Conservation (phyloP, 352 stramenopile genomes). For the Phytophthora megakarya region DNA sequence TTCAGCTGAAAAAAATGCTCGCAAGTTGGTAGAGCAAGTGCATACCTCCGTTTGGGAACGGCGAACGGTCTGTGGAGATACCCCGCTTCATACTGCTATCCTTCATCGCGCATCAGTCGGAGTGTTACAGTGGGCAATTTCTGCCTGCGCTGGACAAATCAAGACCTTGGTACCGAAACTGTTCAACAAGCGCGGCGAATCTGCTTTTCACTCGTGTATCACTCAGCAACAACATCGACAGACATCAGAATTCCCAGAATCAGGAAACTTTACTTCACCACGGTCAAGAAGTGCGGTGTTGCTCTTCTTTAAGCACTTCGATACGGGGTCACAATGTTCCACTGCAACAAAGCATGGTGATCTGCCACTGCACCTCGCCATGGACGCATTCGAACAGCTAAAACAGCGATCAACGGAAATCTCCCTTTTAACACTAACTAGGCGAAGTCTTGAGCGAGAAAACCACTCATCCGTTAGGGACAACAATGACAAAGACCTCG, state of each 20-base stretch:
- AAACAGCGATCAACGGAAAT: slow-evolving; percentile 20
- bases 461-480: neutral
- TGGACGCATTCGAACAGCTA: slow-evolving; percentile 42
- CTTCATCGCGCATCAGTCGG: slow-evolving; percentile 41
- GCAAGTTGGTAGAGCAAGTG: neutral
- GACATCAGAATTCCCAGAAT: slow-evolving; percentile 1
- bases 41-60: slow-evolving; percentile 22
- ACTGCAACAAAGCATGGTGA: slow-evolving; percentile 47
- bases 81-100: slow-evolving; percentile 45
- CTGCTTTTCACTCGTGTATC: slow-evolving; percentile 53
- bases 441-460: neutral
- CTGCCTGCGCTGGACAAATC: slow-evolving; percentile 3
- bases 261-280: slow-evolving; percentile 25
- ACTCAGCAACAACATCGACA: slow-evolving; percentile 23
- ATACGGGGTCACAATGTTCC: slow-evolving; percentile 31
- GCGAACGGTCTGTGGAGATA: slow-evolving; percentile 40
- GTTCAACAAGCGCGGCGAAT: slow-evolving; percentile 46
- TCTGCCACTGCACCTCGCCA: slow-evolving; percentile 56
- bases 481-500: neutral
- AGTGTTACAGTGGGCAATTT: slow-evolving; percentile 44
- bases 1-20: neutral
- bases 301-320: slow-evolving; percentile 47
- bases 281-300: slow-evolving; percentile 40
- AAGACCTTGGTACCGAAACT: slow-evolving; percentile 3
- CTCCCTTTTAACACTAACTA: neutral